Conservation (phyloP, 306 rosid genomes). For the Crotalaria pallida region DNA sequence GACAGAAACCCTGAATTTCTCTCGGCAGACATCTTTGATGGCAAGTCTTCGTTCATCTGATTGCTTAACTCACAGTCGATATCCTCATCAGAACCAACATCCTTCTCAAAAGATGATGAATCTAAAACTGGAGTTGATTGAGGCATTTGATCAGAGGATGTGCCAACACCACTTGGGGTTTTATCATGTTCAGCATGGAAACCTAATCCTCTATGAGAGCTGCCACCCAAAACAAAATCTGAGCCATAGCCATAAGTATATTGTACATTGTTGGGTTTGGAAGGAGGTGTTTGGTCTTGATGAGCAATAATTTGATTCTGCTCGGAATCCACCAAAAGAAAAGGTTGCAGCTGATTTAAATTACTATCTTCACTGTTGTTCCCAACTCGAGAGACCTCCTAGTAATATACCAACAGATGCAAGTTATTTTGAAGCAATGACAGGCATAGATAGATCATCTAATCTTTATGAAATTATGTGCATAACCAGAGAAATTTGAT, state of each 20-base stretch:
- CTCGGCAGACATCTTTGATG: slow-evolving; percentile 25
- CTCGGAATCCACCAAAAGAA: slow-evolving; percentile 42
- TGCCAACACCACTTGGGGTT: slow-evolving; percentile 42
- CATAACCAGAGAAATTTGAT: background rate
- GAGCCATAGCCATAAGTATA: slow-evolving; percentile 53
- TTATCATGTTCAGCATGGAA: slow-evolving; percentile 53
- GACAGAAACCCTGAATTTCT: slow-evolving; percentile 83
- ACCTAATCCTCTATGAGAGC: slow-evolving; percentile 74
- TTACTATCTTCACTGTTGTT: slow-evolving; percentile 22
- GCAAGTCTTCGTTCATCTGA: slow-evolving; percentile 34
- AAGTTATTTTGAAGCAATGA: slow-evolving; percentile 19
- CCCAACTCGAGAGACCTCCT: slow-evolving; percentile 40
- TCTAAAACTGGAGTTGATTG: slow-evolving; percentile 38
- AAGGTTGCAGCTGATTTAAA: slow-evolving; percentile 37
- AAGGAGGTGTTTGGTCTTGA: slow-evolving; percentile 50
- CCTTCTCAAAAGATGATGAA: slow-evolving; percentile 44
- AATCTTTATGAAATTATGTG: slow-evolving; percentile 11
- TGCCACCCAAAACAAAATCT: slow-evolving; percentile 72
- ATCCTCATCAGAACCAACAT: slow-evolving; percentile 33
- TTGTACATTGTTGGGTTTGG: slow-evolving; percentile 33
- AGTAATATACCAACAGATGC: slow-evolving; percentile 21
- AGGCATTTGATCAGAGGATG: slow-evolving; percentile 31
- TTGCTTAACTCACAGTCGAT: slow-evolving; percentile 33
- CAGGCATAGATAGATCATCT: background rate
- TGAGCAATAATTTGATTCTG: slow-evolving; percentile 40